Conservation (phyloP, 306 rosid genomes). For the Malus asiatica region DNA sequence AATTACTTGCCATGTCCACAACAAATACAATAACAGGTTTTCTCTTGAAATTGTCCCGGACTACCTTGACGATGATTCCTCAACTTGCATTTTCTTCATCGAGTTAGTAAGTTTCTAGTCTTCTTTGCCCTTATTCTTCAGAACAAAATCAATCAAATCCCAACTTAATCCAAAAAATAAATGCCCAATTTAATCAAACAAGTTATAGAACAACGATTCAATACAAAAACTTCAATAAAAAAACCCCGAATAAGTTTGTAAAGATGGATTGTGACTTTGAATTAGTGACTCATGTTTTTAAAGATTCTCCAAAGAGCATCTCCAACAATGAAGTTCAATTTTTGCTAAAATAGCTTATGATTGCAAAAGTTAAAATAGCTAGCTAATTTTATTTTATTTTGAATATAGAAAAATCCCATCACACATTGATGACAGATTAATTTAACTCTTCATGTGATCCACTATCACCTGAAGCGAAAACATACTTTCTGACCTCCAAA, state of each 20-base stretch:
- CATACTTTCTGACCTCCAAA: too few relatives aligned
- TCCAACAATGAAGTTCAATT: too few relatives aligned
- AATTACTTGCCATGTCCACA: conserved; percentile 84
- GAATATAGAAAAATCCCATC: too few relatives aligned
- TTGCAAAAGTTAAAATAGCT: too few relatives aligned
- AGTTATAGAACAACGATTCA: not conserved
- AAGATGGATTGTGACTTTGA: too few relatives aligned
- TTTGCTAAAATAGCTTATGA: too few relatives aligned
- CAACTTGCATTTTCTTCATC: conserved; percentile 57
- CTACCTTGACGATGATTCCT: conserved; percentile 51
- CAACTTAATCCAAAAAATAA: not conserved
- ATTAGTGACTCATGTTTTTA: too few relatives aligned
- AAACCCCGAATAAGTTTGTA: not conserved
- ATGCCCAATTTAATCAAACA: not conserved
- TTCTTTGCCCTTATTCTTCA: conserved; percentile 43
- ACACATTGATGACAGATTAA: too few relatives aligned
- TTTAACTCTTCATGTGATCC: too few relatives aligned
- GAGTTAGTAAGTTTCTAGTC: conserved; percentile 49
- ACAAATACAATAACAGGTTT: conserved; percentile 84
- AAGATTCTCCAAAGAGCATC: too few relatives aligned
- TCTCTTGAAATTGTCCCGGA: conserved; percentile 48
- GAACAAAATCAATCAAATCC: conserved; percentile 9
- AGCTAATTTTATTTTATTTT: too few relatives aligned
- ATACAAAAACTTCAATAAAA: not conserved
- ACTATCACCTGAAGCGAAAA: too few relatives aligned